Base-by-base conservation (phyloP, 2,329 filamentous ascomycete species). In the Diaporthe eres region DNA sequence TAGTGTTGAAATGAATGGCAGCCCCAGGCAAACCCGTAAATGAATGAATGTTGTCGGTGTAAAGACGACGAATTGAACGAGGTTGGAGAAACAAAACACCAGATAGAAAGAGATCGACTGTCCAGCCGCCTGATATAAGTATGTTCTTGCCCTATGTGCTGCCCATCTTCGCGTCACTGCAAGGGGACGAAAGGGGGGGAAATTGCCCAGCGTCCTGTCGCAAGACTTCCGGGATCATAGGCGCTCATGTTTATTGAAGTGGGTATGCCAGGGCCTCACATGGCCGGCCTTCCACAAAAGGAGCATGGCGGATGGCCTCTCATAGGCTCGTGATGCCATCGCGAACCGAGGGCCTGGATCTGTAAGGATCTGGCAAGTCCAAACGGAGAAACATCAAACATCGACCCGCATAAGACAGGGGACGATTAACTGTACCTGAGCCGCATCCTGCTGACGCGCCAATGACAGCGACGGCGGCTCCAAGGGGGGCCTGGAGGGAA, bases 1-100 rank as follows among this genome's bases (percentile, higher is more conserved):
- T 60, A 22, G 60, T 77, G 61, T 72, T 72, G 75, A 77, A 77
- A 77, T 49, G 75, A 77, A 75, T 77, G 75, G 75, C 53, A 77
- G 75, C 75, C 75, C 75, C 75, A 77, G 75, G 75, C 75, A 75
- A 61, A 75, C 75, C 75, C 39, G 63, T 68, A 42, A 71, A 71
- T 39, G 73, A 77, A 77, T 75, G 75, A 77, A 77, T 77, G 61
- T 49, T 72, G 61, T 75, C 75, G 68, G 63, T 39, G 34, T 17
- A 53, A 71, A 72, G 75, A 72, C 55, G 53, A 72, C 22, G 44
- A 63, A 51, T 42, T 51, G 51, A 51, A 75, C 34, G 53, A 60
- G 67, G 74, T 44, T 76, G 34, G 42, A 53, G 65, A 39, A 53
- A 19, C 47, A 39, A 53, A 53, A 5, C 31, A 53, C 65, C 22